phyloP scores from a whole-genome alignment of 164 flowering plant species.

The Sextonia rubra region DNA sequence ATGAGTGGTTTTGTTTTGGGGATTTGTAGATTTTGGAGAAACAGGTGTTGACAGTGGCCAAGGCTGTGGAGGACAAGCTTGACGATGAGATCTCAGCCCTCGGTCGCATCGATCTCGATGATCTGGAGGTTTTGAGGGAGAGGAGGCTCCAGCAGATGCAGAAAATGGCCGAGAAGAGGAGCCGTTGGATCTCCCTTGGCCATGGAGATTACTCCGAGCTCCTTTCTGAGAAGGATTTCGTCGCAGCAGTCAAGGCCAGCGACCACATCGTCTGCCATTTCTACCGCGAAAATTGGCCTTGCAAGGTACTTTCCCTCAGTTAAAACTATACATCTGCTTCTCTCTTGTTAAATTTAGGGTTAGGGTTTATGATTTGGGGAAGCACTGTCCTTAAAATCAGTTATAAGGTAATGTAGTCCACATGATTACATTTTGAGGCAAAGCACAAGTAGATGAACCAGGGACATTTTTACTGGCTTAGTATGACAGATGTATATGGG shows the following conservation, averaged over 20 bases:
- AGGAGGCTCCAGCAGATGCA: constrained; percentile 89
- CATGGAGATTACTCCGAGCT: constrained; percentile 93
- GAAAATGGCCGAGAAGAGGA: constrained; percentile 95
- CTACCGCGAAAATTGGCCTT: constrained; percentile 99
- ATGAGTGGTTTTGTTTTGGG: background rate
- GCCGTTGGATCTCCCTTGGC: constrained; percentile 87
- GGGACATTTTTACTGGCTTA: too few species aligned
- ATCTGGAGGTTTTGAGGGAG: constrained; percentile 80
- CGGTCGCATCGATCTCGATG: constrained; percentile 77
- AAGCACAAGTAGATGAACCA: too few species aligned
- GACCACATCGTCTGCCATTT: constrained; percentile 97
- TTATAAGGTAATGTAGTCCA: too few species aligned
- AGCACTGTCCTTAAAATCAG: too few species aligned
- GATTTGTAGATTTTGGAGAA: constrained; percentile 64
- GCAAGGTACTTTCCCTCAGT: constrained; percentile 55
- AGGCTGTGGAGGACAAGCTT: constrained; percentile 88
- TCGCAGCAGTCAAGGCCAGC: constrained; percentile 79
- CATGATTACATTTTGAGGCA: too few species aligned
- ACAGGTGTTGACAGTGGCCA: constrained; percentile 82
- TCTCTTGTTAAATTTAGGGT: too few species aligned
- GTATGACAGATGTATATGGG: too few species aligned
- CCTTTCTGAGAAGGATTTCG: constrained; percentile 84
- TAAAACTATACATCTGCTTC: too few species aligned
- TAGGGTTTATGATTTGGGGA: too few species aligned
- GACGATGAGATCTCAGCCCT: constrained; percentile 82